phyloP scores from a whole-genome alignment of 1,284 basidiomycete genomes.

The Cutaneotrichosporon mucoides region DNA sequence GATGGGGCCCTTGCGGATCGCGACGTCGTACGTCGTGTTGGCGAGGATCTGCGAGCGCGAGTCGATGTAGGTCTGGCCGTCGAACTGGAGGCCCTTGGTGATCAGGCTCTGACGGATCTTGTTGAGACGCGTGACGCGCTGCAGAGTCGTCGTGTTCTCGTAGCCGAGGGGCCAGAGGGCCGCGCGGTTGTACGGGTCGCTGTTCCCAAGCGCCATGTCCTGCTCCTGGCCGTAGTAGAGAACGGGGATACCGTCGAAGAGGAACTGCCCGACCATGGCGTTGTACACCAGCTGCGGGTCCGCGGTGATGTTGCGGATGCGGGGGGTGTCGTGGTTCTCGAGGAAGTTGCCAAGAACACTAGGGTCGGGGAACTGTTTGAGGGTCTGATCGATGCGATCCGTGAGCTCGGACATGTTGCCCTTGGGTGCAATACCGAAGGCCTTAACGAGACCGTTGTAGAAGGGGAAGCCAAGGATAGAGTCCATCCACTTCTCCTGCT shows the following conservation, averaged over 20 bases:
- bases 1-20: constrained; percentile 66
- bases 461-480: constrained; percentile 58
- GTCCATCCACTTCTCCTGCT: constrained; percentile 44
- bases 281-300: constrained; percentile 52
- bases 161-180: constrained; percentile 66
- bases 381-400: constrained; percentile 57
- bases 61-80: constrained; percentile 56
- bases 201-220: constrained; percentile 55
- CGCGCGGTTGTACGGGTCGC: constrained; percentile 69
- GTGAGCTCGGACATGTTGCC: constrained; percentile 61
- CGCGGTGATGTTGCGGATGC: constrained; percentile 61
- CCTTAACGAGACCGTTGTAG: constrained; percentile 61
- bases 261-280: constrained; percentile 63
- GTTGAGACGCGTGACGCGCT: constrained; percentile 63
- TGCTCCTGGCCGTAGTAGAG: constrained; percentile 71
- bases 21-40: constrained; percentile 59
- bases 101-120: constrained; percentile 67
- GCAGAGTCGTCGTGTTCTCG: constrained; percentile 55
- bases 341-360: constrained; percentile 70
- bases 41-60: constrained; percentile 59
- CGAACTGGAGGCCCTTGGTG: constrained; percentile 45
- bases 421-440: constrained; percentile 56
- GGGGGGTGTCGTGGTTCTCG: constrained; percentile 75
- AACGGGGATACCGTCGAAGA: constrained; percentile 68
- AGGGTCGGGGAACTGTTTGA: constrained; percentile 53